phyloP scores from a whole-genome alignment of 2,329 filamentous ascomycete genomes.

The Dryadomyces sulphureus region DNA sequence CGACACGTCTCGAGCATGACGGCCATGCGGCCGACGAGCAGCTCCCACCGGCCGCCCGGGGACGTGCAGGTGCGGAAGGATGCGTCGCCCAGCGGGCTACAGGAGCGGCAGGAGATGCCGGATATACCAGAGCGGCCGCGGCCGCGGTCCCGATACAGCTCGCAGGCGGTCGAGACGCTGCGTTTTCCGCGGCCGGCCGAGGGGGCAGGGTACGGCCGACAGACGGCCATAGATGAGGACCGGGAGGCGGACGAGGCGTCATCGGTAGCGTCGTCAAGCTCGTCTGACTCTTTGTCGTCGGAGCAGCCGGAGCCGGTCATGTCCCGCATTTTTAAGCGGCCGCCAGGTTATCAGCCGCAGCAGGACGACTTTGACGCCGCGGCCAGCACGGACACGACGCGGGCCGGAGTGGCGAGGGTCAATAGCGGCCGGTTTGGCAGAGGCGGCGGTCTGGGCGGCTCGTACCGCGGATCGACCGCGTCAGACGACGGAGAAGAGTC shows the following conservation, averaged over 20 bases:
- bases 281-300: constrained; percentile 8
- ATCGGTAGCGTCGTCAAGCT: constrained; percentile 26
- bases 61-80: no score
- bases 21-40: no score
- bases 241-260: constrained; percentile 25
- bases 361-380: background rate
- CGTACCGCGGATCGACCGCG: constrained; percentile 7
- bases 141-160: background rate
- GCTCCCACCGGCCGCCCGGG: background rate
- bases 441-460: background rate
- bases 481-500: constrained; percentile 35
- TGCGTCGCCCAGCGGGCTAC: no score
- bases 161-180: background rate
- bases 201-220: background rate
- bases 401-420: constrained; percentile 14
- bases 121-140: no score
- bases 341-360: constrained; percentile 31
- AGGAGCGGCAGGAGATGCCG: no score
- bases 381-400: background rate
- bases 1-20: constrained; percentile 10
- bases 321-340: constrained; percentile 45
- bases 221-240: constrained; percentile 5
- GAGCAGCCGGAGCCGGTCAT: constrained; percentile 35
- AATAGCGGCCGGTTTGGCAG: background rate
- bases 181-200: background rate